phyloP scores from a whole-genome alignment of 352 stramenopile species.

The Phytopythium oedochilum region DNA sequence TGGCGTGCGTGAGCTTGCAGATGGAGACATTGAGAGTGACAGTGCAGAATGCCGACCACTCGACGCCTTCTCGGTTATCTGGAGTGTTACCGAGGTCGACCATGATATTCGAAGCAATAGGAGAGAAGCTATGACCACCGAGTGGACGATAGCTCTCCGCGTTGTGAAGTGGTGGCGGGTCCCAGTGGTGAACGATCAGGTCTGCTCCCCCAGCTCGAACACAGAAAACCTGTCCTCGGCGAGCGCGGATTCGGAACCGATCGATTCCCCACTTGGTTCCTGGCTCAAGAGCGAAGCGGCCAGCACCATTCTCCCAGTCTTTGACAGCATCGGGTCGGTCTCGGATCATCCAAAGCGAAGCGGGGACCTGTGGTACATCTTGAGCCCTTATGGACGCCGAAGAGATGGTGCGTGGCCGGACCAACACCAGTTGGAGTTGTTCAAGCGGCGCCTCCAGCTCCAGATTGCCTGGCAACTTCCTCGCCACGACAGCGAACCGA shows the following conservation, averaged over 20 bases:
- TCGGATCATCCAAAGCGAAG: constrained; percentile 12
- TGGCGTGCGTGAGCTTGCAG: background rate
- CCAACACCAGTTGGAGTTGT: constrained; percentile 5
- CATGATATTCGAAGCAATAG: background rate
- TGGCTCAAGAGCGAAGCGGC: background rate
- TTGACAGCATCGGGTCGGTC: constrained; percentile 8
- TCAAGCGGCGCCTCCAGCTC: constrained; percentile 11
- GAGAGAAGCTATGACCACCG: background rate
- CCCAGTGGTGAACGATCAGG: background rate
- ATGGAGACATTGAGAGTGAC: background rate
- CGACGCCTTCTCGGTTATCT: background rate
- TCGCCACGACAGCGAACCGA: constrained; percentile 8
- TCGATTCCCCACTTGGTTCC: background rate
- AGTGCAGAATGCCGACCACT: background rate
- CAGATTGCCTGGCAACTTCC: constrained; percentile 4
- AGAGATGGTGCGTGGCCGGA: constrained; percentile 8
- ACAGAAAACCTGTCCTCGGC: background rate
- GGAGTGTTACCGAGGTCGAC: background rate
- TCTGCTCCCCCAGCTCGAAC: background rate
- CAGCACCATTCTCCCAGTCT: background rate
- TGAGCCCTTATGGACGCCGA: background rate
- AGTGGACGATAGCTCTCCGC: background rate
- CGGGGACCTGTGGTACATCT: background rate
- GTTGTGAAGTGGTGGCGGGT: background rate
- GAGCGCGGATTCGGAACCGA: background rate